Base-by-base conservation (phyloP, 441 rosid genomes). In the Aleurites moluccanus region DNA sequence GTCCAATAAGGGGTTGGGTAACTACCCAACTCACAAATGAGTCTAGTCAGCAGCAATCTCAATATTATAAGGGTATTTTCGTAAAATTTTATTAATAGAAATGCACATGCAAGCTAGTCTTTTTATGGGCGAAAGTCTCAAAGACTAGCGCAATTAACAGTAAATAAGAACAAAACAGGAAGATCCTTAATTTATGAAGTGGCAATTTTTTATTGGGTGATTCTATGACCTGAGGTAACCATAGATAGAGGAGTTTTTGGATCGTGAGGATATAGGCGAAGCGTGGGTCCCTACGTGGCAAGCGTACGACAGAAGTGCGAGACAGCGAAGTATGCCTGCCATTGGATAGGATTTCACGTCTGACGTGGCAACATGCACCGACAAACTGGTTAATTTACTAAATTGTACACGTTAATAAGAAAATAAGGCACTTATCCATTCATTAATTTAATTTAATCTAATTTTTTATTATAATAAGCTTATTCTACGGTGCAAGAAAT, bases 341-440 rank as follows among this genome's bases (percentile, higher is more conserved):
- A 79, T 83, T 77, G 77, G 79, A 16, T 25, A 78, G 28, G 40
- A 50, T 30, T 45, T 68, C 40, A 50, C 9, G 75, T 75, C 78
- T 77, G 74, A 77, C 78, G 83, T 79, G 86, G 79, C 78, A 57
- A 0, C 44, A 2, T 10, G 10, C 79, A 79, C 86, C 82, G 82
- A 81, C 86, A 68, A 72, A 65, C 33, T 21, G 44, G 10, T 50
- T n/a, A 30, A 21, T 70, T 53, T 53, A n/a, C 9, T 7, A 2
- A 38, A 38, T 9, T 45, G 1, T 6, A 15, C 15, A 13, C 2
- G 2, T 30, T 30, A 30, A 30, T 30, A 30, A 7, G 38, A 44
- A 16, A 0, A 25, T 30, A 16, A 9, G 0, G 40, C 63, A 35
- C 77, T 65, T 40, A 52, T 74, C 77, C 66, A 45, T 16, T 4